Conservation (phyloP, 2,329 filamentous ascomycete genomes). For the Verticillium nubilum region DNA sequence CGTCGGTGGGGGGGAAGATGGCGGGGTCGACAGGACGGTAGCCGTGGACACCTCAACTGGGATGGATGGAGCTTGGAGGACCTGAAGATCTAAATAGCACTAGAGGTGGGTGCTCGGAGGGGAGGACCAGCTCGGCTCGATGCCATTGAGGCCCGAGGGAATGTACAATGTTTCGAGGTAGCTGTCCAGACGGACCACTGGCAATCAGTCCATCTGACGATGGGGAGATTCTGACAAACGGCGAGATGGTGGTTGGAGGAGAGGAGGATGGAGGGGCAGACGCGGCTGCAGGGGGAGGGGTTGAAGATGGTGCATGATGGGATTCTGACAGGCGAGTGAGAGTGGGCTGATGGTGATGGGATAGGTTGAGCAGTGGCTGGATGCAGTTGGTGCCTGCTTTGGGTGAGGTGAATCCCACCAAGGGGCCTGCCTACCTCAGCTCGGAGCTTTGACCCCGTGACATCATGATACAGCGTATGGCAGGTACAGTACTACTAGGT, state of each 20-base stretch:
- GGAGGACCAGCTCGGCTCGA: background rate
- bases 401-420: background rate
- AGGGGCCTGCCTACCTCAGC: no score
- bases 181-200: background rate
- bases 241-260: conserved; percentile 11
- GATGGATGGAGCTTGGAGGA: background rate
- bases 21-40: conserved; percentile 5
- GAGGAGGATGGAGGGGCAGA: conserved; percentile 7
- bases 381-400: background rate
- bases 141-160: background rate
- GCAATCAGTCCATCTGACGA: background rate
- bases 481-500: no score
- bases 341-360: background rate
- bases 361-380: no score
- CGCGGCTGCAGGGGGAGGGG: no score
- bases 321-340: background rate
- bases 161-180: background rate
- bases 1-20: conserved; percentile 1
- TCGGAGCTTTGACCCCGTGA: no score
- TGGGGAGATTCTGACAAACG: conserved; percentile 13
- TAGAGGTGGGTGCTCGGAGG: background rate
- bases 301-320: background rate
- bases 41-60: background rate
- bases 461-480: no score
- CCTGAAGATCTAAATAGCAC: background rate